Conservation (phyloP, 495 filamentous ascomycete genomes). For the Xylaria sp. region DNA sequence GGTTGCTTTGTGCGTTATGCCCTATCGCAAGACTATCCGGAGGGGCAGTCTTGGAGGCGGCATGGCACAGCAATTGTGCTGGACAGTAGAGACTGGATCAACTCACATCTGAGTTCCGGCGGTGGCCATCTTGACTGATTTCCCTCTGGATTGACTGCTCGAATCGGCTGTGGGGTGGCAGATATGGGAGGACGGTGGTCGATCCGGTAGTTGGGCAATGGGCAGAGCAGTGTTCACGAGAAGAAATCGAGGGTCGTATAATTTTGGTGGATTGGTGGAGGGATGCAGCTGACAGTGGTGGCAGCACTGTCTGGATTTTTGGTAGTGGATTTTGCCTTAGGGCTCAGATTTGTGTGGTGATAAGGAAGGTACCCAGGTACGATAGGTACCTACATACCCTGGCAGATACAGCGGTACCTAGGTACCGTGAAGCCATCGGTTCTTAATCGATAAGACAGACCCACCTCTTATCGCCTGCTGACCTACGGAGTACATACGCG, state of each 20-base stretch:
- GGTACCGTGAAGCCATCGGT: neutral
- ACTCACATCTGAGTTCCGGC: constrained; percentile 64
- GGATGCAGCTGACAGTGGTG: constrained; percentile 29
- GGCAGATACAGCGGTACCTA: too few species aligned
- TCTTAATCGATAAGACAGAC: constrained; percentile 15
- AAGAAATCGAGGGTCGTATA: constrained; percentile 30
- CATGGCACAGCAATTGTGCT: neutral
- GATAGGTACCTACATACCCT: too few species aligned
- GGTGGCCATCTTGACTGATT: constrained; percentile 57
- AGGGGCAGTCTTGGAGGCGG: constrained; percentile 14
- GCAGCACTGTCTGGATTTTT: constrained; percentile 34
- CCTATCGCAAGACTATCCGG: neutral
- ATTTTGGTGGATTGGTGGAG: constrained; percentile 33
- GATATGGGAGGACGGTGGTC: constrained; percentile 25
- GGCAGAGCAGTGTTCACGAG: constrained; percentile 27
- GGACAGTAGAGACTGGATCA: constrained; percentile 21
- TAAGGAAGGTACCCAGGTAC: constrained; percentile 21
- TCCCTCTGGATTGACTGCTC: constrained; percentile 37
- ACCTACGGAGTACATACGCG: too few species aligned
- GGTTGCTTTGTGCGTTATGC: neutral
- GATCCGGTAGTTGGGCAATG: constrained; percentile 31
- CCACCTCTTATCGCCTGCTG: too few species aligned
- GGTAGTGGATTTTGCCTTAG: constrained; percentile 37
- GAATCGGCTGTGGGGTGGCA: constrained; percentile 29
- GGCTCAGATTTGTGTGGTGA: constrained; percentile 41